These are phyloP conservation scores for Pyrenophora tritici-repentis DNA, from an alignment of 2,329 filamentous ascomycete genomes.

Conservation along the genomic window DNA sequence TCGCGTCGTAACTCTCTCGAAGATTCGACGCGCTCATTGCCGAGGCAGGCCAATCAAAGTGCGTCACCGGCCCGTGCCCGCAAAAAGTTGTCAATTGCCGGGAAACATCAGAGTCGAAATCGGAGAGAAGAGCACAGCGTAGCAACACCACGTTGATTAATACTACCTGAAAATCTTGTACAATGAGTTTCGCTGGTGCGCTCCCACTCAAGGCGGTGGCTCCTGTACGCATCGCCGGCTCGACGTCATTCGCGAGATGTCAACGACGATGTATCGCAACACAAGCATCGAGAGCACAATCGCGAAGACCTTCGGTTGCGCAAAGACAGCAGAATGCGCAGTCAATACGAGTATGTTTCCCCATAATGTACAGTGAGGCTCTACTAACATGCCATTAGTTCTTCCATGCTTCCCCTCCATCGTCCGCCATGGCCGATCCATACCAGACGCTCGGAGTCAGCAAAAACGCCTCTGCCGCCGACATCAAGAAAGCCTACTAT, in stretches of 20 bases:
- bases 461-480: constrained; percentile 77
- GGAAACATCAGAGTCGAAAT: constrained; percentile 5
- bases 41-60: constrained; percentile 13
- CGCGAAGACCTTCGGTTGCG: constrained; percentile 30
- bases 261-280: constrained; percentile 39
- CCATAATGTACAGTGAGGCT: background rate
- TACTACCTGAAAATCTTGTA: constrained; percentile 10
- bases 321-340: constrained; percentile 28
- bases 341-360: constrained; percentile 38
- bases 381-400: constrained; percentile 32
- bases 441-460: constrained; percentile 85
- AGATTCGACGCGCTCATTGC: constrained; percentile 16
- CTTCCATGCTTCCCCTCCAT: constrained; percentile 57
- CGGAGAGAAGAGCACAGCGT: constrained; percentile 5
- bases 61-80: constrained; percentile 18
- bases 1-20: constrained; percentile 15
- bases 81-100: constrained; percentile 22
- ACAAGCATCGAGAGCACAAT: constrained; percentile 32
- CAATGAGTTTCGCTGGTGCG: constrained; percentile 45
- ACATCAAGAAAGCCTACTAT: constrained; percentile 99
- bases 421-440: constrained; percentile 73
- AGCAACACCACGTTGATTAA: constrained; percentile 21
- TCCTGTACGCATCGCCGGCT: constrained; percentile 37
- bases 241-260: constrained; percentile 35
- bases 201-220: constrained; percentile 41